These are phyloP conservation scores for Speleostelium caveatum DNA, from an alignment of 78 protist genomes.

Conservation along the genomic window DNA sequence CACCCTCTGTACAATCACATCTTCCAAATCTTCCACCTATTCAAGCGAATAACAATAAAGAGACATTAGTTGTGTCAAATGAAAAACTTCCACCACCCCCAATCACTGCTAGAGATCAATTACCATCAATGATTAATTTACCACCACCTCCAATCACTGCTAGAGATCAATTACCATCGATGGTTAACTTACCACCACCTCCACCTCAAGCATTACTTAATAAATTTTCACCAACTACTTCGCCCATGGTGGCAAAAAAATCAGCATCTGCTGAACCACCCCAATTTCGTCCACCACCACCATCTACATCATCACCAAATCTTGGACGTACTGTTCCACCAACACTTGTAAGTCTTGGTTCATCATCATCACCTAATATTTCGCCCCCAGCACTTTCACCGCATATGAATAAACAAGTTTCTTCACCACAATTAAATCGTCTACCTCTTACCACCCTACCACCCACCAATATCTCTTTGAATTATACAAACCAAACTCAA, in stretches of 20 bases:
- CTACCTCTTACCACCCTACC: too few relatives aligned
- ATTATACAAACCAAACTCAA: not conserved
- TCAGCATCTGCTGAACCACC: not conserved
- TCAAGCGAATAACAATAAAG: not conserved
- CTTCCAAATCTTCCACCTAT: not conserved
- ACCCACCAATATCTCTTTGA: not conserved
- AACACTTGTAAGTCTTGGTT: slow-evolving; percentile 11
- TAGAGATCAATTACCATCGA: not conserved
- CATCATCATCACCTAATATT: slow-evolving; percentile 15
- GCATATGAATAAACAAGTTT: too few relatives aligned
- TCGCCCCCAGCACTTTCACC: not conserved
- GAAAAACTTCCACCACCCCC: slow-evolving; percentile 10
- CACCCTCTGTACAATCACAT: slow-evolving; percentile 15
- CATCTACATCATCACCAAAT: not conserved
- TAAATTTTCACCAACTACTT: slow-evolving; percentile 11
- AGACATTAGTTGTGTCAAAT: not conserved
- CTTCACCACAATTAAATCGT: too few relatives aligned
- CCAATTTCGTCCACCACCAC: not conserved
- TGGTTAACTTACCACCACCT: slow-evolving; percentile 13
- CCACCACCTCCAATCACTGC: slow-evolving; percentile 16
- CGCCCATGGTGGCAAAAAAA: not conserved
- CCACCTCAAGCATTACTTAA: slow-evolving; percentile 1
- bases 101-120: not conserved
- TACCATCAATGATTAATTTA: not conserved
- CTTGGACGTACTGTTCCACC: slow-evolving; percentile 23